Conservation (phyloP, 208 protist species). For the Eutreptiella sp. region DNA sequence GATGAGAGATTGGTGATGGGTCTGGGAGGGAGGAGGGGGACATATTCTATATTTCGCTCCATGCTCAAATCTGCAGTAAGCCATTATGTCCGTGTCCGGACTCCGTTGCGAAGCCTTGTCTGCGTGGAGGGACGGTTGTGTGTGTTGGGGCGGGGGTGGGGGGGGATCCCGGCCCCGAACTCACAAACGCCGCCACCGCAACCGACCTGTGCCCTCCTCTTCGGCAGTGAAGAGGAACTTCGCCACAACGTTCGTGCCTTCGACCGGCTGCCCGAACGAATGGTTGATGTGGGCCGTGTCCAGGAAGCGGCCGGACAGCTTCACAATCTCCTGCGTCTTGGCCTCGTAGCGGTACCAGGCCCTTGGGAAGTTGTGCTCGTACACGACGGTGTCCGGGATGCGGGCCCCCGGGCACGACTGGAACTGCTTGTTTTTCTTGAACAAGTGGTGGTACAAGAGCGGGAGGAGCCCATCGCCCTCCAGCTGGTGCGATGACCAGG, state of each 20-base stretch:
- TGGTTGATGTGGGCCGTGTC: slow-evolving; percentile 72
- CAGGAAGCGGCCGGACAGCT: slow-evolving; percentile 66
- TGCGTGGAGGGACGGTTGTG: no score
- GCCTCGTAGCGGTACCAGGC: slow-evolving; percentile 18
- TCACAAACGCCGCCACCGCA: no score
- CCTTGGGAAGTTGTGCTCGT: slow-evolving; percentile 26
- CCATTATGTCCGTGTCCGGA: no score
- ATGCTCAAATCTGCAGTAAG: no score
- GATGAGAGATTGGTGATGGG: no score
- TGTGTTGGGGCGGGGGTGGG: no score
- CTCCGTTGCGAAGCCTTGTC: no score
- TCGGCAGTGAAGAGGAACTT: slow-evolving; percentile 63
- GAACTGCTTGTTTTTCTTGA: slow-evolving; percentile 25
- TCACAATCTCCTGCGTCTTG: slow-evolving; percentile 43
- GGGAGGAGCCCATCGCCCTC: slow-evolving; percentile 17
- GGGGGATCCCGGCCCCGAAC: no score
- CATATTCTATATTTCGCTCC: no score
- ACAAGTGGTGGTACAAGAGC: slow-evolving; percentile 19
- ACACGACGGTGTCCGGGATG: slow-evolving; percentile 23
- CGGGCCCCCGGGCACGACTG: slow-evolving; percentile 19
- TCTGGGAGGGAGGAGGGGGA: no score
- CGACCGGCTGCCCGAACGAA: slow-evolving; percentile 42
- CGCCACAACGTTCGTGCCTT: slow-evolving; percentile 54
- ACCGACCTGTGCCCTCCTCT: slow-evolving; percentile 12
- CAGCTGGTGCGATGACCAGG: slow-evolving; percentile 22